Evolutionary conservation across 129 eudicot species (phyloP).

Genomic region (Centrapalus pauciflorus): DNA sequence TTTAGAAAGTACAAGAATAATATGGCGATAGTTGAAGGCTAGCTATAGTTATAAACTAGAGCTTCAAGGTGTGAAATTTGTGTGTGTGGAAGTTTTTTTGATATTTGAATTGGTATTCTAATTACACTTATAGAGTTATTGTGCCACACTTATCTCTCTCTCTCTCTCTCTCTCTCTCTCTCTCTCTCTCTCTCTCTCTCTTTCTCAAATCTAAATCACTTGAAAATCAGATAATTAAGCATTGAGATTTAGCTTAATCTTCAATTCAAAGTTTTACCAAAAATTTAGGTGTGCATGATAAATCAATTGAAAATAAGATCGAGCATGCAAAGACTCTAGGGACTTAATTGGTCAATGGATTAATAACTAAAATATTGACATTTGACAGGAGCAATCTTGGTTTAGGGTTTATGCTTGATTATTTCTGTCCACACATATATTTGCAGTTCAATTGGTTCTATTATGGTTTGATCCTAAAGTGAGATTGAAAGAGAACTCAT

Average conservation of each 20-base stretch:
- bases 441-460: neutral
- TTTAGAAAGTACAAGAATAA: slow-evolving; percentile 24
- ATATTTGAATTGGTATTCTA: slow-evolving; percentile 12
- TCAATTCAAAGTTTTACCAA: slow-evolving; percentile 30
- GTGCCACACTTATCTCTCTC: neutral
- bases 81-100: slow-evolving; percentile 14
- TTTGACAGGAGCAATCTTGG: neutral
- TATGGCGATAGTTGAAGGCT: slow-evolving; percentile 27
- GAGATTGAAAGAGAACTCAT: neutral
- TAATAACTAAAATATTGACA: neutral
- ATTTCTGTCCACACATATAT: neutral
- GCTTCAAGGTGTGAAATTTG: slow-evolving; percentile 18
- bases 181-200: neutral
- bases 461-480: neutral
- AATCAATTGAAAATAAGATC: slow-evolving; percentile 12
- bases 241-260: slow-evolving; percentile 19
- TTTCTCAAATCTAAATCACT: neutral
- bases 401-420: slow-evolving; percentile 5
- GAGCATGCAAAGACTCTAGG: slow-evolving; percentile 9
- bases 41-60: slow-evolving; percentile 27
- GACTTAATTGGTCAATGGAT: slow-evolving; percentile 5
- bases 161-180: neutral
- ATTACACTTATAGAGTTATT: no score
- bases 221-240: slow-evolving; percentile 5
- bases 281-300: slow-evolving; percentile 29